Percentiles rank a stretch among this genome's conserved stretches.
phyloP scores from a whole-genome alignment of 2,329 filamentous ascomycete genomes.

The Zelopaecilomyces penicillatus region DNA sequence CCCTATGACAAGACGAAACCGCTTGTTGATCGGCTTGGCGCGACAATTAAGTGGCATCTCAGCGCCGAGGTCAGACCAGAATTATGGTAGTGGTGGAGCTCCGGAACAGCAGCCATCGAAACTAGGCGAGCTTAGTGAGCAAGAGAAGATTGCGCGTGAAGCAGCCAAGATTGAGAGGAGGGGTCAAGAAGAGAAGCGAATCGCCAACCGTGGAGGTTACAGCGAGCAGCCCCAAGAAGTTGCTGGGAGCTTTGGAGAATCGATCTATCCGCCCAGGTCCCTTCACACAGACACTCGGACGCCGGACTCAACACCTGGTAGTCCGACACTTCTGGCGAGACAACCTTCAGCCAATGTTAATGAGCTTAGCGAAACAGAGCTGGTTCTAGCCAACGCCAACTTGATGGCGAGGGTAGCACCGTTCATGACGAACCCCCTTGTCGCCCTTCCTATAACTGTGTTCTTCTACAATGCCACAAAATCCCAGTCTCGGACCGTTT shows the following conservation, averaged over 20 bases:
- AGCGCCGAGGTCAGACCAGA: constrained; percentile 44
- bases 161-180: constrained; percentile 67
- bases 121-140: constrained; percentile 36
- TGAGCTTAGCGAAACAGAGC: constrained; percentile 67
- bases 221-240: constrained; percentile 54
- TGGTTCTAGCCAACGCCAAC: constrained; percentile 73
- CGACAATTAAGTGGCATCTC: constrained; percentile 82
- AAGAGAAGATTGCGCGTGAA: constrained; percentile 62
- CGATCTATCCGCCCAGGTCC: constrained; percentile 1
- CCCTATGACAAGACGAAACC: constrained; percentile 78
- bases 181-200: constrained; percentile 62
- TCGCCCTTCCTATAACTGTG: constrained; percentile 70
- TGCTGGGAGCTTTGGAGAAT: constrained; percentile 20
- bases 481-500: constrained; percentile 76
- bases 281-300: constrained; percentile 13
- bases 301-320: constrained; percentile 33
- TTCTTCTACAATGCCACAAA: constrained; percentile 88
- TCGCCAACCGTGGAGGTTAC: constrained; percentile 63
- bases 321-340: constrained; percentile 33
- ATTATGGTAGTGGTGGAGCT: constrained; percentile 15
- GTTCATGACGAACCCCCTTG: constrained; percentile 78
- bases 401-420: constrained; percentile 81
- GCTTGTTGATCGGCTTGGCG: constrained; percentile 78
- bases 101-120: constrained; percentile 24
- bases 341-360: constrained; percentile 28